These are phyloP conservation scores for Stephania japonica DNA, from an alignment of 164 flowering plant species.

Conservation along the genomic window DNA sequence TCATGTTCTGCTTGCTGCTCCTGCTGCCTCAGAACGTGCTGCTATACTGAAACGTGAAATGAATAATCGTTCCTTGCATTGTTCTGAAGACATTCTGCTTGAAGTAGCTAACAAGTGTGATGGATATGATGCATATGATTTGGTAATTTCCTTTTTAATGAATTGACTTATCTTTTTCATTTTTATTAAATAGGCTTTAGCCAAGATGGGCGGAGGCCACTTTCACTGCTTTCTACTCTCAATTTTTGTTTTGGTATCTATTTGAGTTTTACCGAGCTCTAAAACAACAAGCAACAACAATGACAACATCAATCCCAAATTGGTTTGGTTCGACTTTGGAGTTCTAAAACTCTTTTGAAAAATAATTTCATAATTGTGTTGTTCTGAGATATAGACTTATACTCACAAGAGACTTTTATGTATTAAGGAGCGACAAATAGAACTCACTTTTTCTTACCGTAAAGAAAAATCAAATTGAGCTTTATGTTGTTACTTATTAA, in stretches of 20 bases:
- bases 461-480: no score
- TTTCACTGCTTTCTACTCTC: background rate
- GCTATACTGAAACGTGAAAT: slow-evolving; percentile 84
- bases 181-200: background rate
- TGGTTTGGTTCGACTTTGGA: no score
- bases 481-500: no score
- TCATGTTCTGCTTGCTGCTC: slow-evolving; percentile 80
- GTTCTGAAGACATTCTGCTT: slow-evolving; percentile 56
- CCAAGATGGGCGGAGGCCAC: no score
- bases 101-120: slow-evolving; percentile 87
- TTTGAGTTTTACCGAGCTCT: background rate
- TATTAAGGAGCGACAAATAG: background rate
- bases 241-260: background rate
- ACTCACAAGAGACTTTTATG: background rate
- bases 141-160: slow-evolving; percentile 38
- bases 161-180: background rate
- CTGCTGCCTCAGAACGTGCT: slow-evolving; percentile 71
- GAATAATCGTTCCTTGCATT: slow-evolving; percentile 61
- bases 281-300: background rate
- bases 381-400: background rate
- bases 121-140: slow-evolving; percentile 97
- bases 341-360: background rate
- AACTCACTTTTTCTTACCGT: background rate
- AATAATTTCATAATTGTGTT: background rate
- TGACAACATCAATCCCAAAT: no score